Base-by-base conservation (phyloP, 202 grass and related monocot genomes). In the Digitaria exilis region DNA sequence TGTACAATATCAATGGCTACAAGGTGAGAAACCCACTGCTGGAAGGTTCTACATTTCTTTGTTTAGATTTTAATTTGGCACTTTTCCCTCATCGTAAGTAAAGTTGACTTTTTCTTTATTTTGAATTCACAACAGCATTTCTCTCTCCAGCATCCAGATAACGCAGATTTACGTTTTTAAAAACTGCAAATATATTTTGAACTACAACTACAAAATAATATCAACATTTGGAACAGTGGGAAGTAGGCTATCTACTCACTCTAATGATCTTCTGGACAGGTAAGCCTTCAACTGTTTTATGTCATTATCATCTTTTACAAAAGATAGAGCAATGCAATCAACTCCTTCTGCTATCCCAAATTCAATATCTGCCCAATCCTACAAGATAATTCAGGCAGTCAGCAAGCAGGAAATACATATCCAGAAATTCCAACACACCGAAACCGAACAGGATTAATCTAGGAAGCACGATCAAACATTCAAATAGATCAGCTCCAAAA, bases 301-400 rank as follows among this genome's bases (percentile, higher is more conserved):
- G 63, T 94, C 89, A 82, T 87, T 75, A 79, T 78, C 89, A 87
- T 91, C 89, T 65, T 89, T 94, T 18, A 94, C 89, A 79, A 94
- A 90, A 82, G 92, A 94, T 74, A 94, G 51, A 39, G 86, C 89
- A 80, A 94, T 85, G 65, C 84, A 94, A 84, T 94, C 86, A 62
- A 91, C 77, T 82, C 89, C 89, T 68, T 94, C 92, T 78, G 88
- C 42, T 82, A 94, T 91, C 51, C 84, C 86, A 50, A 94, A 94
- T 81, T 94, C 84, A 6, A 94, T 91, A 58, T 94, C 89, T 67
- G 83, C 86, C 92, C 92, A 91, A 80, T 94, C 84, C 92, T 94
- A 63, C 55, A 73, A 76, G 64, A 61, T 41, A 59, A 77, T 26
- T 66, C 15, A 64, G 34, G 34, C 22, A 75, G 0, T 81, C 22